Evolutionary conservation across 352 stramenopile genomes (phyloP).

Genomic region (Halophytophthora polymorphica): DNA sequence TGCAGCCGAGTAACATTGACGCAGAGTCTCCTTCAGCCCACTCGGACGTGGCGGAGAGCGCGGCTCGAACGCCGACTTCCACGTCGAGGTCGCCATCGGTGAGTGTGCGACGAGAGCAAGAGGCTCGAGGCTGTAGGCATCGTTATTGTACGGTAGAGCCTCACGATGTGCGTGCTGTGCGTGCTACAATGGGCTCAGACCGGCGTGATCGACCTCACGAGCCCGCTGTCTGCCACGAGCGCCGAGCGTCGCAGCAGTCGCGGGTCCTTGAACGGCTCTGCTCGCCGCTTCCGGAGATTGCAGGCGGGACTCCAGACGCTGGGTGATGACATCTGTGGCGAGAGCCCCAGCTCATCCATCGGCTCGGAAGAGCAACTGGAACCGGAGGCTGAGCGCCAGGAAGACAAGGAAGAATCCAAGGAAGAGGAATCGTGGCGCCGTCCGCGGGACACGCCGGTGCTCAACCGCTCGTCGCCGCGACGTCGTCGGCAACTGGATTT

Average conservation of each 20-base stretch:
- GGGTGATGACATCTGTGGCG: conserved; percentile 49
- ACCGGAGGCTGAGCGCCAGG: conserved; percentile 3
- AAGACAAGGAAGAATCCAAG: conserved; percentile 26
- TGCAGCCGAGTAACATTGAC: not conserved
- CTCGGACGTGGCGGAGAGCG: not conserved
- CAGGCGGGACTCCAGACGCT: conserved; percentile 1
- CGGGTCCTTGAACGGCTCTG: conserved; percentile 4
- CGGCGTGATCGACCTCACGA: conserved; percentile 64
- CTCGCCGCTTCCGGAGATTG: conserved; percentile 5
- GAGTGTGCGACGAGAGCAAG: not conserved
- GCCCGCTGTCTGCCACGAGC: conserved; percentile 16
- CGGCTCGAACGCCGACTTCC: not conserved
- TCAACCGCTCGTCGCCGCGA: conserved; percentile 10
- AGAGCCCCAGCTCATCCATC: conserved; percentile 45
- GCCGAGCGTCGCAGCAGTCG: conserved; percentile 5
- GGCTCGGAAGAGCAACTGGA: conserved; percentile 12
- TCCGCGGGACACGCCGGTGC: conserved; percentile 2
- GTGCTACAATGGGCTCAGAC: conserved; percentile 8
- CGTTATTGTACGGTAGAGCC: not conserved
- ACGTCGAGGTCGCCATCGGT: not conserved
- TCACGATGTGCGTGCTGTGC: not conserved
- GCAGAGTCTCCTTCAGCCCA: conserved; percentile 7
- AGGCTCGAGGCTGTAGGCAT: not conserved
- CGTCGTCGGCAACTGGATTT: conserved; percentile 43
- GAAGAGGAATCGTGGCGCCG: conserved; percentile 8